Evolutionary conservation across 2,329 filamentous ascomycete genomes (phyloP).

Genomic region (Diaporthe citri): DNA sequence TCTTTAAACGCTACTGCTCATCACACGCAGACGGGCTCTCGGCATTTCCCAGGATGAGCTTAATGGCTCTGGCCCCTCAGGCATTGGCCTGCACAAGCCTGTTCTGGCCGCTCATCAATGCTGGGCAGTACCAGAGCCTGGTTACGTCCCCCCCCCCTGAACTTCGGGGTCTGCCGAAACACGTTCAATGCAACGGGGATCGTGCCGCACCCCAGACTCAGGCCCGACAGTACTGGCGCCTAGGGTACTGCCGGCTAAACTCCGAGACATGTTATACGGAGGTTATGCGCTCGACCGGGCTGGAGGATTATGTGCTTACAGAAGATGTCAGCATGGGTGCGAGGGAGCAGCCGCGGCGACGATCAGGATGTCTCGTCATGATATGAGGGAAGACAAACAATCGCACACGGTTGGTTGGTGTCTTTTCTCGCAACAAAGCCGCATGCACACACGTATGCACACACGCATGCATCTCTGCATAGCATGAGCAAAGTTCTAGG

Average conservation of each 20-base stretch:
- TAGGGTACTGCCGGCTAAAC: not conserved
- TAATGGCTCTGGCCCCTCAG: not conserved
- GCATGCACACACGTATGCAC: not conserved
- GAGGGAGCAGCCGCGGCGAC: not conserved
- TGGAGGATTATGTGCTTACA: not conserved
- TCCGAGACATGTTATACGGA: not conserved
- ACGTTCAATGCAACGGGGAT: conserved; percentile 10
- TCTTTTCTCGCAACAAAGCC: not conserved
- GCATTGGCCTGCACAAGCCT: conserved; percentile 4
- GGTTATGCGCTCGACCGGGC: not conserved
- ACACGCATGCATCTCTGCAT: not conserved
- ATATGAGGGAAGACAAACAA: no score
- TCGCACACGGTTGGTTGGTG: no score
- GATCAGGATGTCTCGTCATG: not conserved
- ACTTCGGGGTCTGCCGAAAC: conserved; percentile 18
- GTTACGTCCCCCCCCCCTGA: no score
- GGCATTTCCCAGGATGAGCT: not conserved
- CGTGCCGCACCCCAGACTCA: not conserved
- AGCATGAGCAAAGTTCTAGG: not conserved
- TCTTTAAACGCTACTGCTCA: conserved; percentile 12
- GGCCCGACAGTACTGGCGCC: not conserved
- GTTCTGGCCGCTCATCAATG: conserved; percentile 3
- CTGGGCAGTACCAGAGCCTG: conserved; percentile 16
- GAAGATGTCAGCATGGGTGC: not conserved
- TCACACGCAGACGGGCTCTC: not conserved